Conservation (phyloP, 169 alveolate species). For the Plasmodium blacklocki region DNA sequence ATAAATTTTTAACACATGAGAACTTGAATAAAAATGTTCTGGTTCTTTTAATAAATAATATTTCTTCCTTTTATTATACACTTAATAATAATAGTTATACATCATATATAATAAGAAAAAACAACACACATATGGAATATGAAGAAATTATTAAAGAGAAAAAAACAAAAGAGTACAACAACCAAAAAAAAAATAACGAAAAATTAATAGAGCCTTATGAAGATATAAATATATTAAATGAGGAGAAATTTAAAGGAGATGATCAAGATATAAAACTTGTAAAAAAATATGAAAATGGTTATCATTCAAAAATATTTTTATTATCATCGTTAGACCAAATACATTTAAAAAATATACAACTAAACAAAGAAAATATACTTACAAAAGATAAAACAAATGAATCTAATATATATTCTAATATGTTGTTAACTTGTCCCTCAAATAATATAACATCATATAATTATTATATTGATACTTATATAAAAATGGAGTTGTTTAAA, state of each 20-base stretch:
- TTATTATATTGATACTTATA: not conserved
- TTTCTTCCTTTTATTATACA: conserved; percentile 42
- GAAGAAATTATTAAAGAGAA: not conserved
- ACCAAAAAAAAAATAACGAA: not conserved
- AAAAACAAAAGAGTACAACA: not conserved
- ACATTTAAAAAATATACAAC: not conserved
- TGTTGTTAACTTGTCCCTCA: not conserved
- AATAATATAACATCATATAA: not conserved
- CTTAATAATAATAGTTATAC: conserved; percentile 3
- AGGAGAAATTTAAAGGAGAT: not conserved
- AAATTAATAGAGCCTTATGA: not conserved
- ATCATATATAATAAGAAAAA: not conserved
- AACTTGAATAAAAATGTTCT: conserved; percentile 5
- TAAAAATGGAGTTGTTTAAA: conserved; percentile 21
- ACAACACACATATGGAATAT: not conserved
- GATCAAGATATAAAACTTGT: not conserved
- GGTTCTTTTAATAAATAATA: conserved; percentile 4
- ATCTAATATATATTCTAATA: not conserved
- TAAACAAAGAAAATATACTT: not conserved
- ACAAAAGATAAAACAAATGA: not conserved
- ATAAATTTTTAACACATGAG: not conserved
- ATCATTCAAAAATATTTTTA: not conserved
- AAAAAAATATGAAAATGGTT: not conserved
- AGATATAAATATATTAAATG: not conserved
- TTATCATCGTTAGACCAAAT: not conserved